Evolutionary conservation across 2,329 filamentous ascomycete genomes (phyloP), one percentile per base, ranked within the genome.

Genomic region (Teratosphaeria nubilosa): DNA sequence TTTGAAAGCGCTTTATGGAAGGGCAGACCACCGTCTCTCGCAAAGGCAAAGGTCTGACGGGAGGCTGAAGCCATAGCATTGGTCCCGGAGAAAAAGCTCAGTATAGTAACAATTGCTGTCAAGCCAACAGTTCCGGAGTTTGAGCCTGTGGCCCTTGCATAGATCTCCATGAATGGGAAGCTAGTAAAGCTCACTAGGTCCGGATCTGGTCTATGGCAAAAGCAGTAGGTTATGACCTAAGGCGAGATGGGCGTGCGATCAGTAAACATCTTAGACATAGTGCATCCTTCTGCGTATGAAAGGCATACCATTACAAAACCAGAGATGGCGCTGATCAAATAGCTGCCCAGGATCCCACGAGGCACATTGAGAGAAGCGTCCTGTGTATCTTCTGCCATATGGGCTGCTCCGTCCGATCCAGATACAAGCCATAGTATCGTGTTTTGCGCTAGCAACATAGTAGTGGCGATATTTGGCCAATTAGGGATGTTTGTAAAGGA

Each of bases 401-500:
- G 66, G 9, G 65, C 65, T 7, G 63, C 64, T 51, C 60, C 58
- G 55, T 69, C 67, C 20, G 62, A 63, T 20, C 60, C 63, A 20
- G 65, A 60, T 14, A 63, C 58, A 32, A 59, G 59, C 54, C 59
- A 66, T 16, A 69, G 59, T 14, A 62, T 59, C 16, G 63, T 66
- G 9, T 69, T 22, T 32, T 41, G 31, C 16, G 37, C 56, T 24
- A 54, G 30, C 20, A 57, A 22, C 34, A 45, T 45, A 3, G 20
- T 31, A 11, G 24, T 10, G 11, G 51, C 51, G 5, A 37, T 27
- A 4, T 50, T 52, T 7, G 5, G 20, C 74, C 76, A 81, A 2
- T 66, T 68, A 0, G 77, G 78, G n/a, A 67, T 58, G 58, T 81
- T 80, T 25, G 72, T 69, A 60, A 82, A 82, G 1, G 72, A 68